Percentiles rank a stretch among this genome's conserved stretches.
Conservation (phyloP, 805 yeast species). For the Candida silvatica region DNA sequence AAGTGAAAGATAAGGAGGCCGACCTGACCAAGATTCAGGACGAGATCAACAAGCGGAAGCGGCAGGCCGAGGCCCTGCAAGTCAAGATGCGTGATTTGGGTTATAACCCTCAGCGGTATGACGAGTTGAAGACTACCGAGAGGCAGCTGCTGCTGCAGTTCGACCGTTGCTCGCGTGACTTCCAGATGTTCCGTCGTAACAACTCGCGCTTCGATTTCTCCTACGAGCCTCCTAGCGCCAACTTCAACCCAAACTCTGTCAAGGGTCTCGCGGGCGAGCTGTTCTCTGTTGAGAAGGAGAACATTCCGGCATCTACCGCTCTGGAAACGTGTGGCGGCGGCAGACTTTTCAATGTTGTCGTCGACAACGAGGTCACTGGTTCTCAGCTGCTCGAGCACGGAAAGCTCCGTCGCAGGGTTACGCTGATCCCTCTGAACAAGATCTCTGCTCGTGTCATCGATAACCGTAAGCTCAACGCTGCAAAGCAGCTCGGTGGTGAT, state of each 20-base stretch:
- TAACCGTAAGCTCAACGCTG: constrained; percentile 44
- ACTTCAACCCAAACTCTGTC: constrained; percentile 55
- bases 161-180: constrained; percentile 34
- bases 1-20: constrained; percentile 41
- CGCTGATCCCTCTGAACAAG: constrained; percentile 87
- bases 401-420: constrained; percentile 69
- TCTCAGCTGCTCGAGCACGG: constrained; percentile 75
- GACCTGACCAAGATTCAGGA: constrained; percentile 34
- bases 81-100: constrained; percentile 43
- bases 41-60: constrained; percentile 35
- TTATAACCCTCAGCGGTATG: constrained; percentile 38
- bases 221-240: constrained; percentile 54
- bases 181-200: constrained; percentile 49
- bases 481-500: constrained; percentile 72
- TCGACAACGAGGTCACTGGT: constrained; percentile 82
- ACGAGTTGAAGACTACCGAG: constrained; percentile 39
- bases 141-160: constrained; percentile 33
- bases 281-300: constrained; percentile 51
- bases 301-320: constrained; percentile 64
- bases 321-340: constrained; percentile 94
- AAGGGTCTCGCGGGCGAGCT: constrained; percentile 88
- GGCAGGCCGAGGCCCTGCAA: constrained; percentile 30
- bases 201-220: constrained; percentile 71
- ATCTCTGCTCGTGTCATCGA: constrained; percentile 56
- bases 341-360: constrained; percentile 79